Evolutionary conservation across 139 green algal species (phyloP).

Genomic region (Mesotaenium endlicherianum): DNA sequence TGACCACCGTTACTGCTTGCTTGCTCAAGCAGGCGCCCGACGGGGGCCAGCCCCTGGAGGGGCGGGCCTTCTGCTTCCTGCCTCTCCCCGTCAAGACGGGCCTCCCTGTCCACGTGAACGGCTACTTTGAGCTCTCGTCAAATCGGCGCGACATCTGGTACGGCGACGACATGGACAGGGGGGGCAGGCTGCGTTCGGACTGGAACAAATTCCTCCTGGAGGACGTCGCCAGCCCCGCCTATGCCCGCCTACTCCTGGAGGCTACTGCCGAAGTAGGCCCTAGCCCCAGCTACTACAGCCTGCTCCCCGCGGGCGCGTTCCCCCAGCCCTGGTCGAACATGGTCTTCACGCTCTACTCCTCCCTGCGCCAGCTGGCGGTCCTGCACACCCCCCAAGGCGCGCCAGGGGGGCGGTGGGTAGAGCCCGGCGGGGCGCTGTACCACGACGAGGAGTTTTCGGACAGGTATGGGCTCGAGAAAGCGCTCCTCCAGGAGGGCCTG

Average conservation of each 20-base stretch:
- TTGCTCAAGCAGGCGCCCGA: neutral
- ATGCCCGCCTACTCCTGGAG: constrained; percentile 56
- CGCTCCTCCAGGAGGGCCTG: constrained; percentile 39
- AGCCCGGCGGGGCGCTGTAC: constrained; percentile 39
- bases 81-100: constrained; percentile 63
- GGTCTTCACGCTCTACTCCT: constrained; percentile 50
- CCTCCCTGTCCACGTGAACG: constrained; percentile 74
- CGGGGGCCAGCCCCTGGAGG: neutral
- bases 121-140: constrained; percentile 70
- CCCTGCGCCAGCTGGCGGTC: constrained; percentile 44
- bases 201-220: constrained; percentile 71
- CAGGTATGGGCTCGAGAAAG: constrained; percentile 9
- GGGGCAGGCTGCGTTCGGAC: constrained; percentile 59
- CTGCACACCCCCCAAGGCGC: constrained; percentile 41
- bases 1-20: too few species aligned
- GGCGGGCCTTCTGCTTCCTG: constrained; percentile 71
- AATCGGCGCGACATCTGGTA: constrained; percentile 70
- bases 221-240: constrained; percentile 59
- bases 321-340: constrained; percentile 61
- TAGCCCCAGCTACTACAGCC: constrained; percentile 40
- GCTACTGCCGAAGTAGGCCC: constrained; percentile 60
- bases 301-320: constrained; percentile 59
- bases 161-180: constrained; percentile 66
- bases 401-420: constrained; percentile 58
- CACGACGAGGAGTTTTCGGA: constrained; percentile 31